These are phyloP conservation scores for Adansonia madagascariensis DNA, from an alignment of 441 rosid genomes.

Conservation along the genomic window DNA sequence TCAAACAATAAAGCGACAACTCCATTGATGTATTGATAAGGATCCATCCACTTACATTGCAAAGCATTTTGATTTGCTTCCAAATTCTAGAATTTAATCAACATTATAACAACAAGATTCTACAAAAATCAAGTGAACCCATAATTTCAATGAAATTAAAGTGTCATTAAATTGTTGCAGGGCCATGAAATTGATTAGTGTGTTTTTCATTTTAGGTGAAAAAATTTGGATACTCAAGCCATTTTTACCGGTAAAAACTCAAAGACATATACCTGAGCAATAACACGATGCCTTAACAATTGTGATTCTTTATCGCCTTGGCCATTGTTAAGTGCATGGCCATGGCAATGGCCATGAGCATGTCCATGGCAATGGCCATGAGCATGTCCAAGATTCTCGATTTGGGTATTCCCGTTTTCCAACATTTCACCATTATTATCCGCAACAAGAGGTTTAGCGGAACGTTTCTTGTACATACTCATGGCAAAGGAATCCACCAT, in stretches of 20 bases:
- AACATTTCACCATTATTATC: neutral
- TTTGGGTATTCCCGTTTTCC: conserved; percentile 9
- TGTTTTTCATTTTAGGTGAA: neutral
- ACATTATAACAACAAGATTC: too few species aligned
- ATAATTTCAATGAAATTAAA: neutral
- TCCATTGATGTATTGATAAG: neutral
- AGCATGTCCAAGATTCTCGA: neutral
- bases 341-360: conserved; percentile 25
- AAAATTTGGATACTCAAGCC: neutral
- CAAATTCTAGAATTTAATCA: too few species aligned
- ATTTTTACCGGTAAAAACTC: too few species aligned
- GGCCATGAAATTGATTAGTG: neutral
- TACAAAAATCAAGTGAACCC: too few species aligned
- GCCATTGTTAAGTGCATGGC: neutral
- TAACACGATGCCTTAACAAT: conserved; percentile 47
- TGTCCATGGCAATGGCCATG: conserved; percentile 21
- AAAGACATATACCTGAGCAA: conserved; percentile 48
- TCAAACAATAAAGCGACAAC: neutral
- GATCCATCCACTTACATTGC: too few species aligned
- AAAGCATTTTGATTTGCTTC: too few species aligned
- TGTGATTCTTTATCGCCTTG: conserved; percentile 12
- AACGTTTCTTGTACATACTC: conserved; percentile 30
- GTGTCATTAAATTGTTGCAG: neutral
- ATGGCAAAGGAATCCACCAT: conserved; percentile 50
- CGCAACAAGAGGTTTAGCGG: neutral